Conservation (phyloP, 2,329 filamentous ascomycete species). For the Penicillium olsonii region DNA sequence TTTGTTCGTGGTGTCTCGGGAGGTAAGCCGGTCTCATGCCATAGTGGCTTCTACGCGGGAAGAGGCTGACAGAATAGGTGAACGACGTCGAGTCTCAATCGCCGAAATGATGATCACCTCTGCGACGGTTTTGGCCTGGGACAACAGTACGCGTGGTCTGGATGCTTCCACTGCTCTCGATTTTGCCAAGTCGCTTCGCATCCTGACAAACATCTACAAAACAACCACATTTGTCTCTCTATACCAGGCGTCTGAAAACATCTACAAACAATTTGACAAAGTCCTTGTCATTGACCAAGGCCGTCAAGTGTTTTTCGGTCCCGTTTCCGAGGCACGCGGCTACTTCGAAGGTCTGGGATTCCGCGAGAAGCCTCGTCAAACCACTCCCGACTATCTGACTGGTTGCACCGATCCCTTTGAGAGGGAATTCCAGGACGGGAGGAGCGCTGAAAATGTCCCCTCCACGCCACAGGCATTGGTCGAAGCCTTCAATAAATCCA, state of each 20-base stretch:
- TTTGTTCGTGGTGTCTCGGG: slow-evolving; percentile 80
- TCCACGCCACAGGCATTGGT: slow-evolving; percentile 67
- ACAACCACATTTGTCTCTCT: slow-evolving; percentile 83
- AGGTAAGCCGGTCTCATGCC: slow-evolving; percentile 2
- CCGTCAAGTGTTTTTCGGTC: slow-evolving; percentile 74
- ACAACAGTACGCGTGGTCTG: slow-evolving; percentile 70
- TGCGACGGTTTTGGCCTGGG: slow-evolving; percentile 72
- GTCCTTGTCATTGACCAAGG: slow-evolving; percentile 79
- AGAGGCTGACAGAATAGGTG: slow-evolving; percentile 48
- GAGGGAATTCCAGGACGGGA: slow-evolving; percentile 70
- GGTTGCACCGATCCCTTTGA: slow-evolving; percentile 84
- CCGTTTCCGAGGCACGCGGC: slow-evolving; percentile 63
- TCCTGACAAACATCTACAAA: slow-evolving; percentile 80
- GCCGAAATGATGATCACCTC: slow-evolving; percentile 79
- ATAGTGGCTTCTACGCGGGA: fast-evolving
- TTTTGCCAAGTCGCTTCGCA: slow-evolving; percentile 69
- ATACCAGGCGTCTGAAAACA: slow-evolving; percentile 82
- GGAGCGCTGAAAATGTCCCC: slow-evolving; percentile 66
- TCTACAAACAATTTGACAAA: slow-evolving; percentile 79
- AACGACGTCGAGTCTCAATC: slow-evolving; percentile 78
- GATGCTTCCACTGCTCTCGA: slow-evolving; percentile 69
- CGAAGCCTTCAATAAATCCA: slow-evolving; percentile 69
- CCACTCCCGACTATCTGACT: slow-evolving; percentile 78
- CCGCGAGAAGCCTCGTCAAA: slow-evolving; percentile 72
- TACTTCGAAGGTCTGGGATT: slow-evolving; percentile 82